Base-by-base conservation (phyloP, 31 red algal species). In the Porphyra umbilicalis region DNA sequence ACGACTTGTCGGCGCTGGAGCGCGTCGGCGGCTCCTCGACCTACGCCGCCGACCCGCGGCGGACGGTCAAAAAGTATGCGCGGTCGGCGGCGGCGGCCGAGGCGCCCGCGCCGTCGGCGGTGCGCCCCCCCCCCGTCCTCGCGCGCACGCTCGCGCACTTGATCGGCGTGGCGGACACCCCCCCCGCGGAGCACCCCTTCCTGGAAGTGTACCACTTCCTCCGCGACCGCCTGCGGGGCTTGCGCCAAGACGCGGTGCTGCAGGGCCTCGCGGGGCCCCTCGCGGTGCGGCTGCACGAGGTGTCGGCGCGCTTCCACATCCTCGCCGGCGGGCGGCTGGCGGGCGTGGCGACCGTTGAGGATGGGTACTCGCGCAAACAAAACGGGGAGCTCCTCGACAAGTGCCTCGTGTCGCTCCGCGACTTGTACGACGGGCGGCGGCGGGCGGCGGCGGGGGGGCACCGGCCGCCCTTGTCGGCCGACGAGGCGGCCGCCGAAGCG, bases 301-400 rank as follows among this genome's bases (percentile, higher is more conserved):
- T 92, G 44, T 87, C 87, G 39, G 96, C 91, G 37, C 90, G 96
- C 30, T 98, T 98, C 78, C 96, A 98, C 79, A 98, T 98, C 35
- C 36, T 93, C 36, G 92, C 86, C 33, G 96, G 90, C 37, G 83
- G 91, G 79, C 83, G 86, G 13, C 82, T 98, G 2, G 75, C 75
- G 74, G 96, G 84, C 42, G 57, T 71, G 25, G 57, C 57, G 57
- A 85, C 81, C 16, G 87, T 81, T 38, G 77, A 93, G 0, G 88
- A 78, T 9, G 39, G 82, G 29, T 98, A 93, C 80, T 98, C 96
- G 31, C 83, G 87, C 11, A 90, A 93, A 74, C 96, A 98, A 81
- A 98, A 98, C 83, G 77, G 78, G 39, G 96, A 98, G 84, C 96
- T 95, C 39, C 93, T 98, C 10, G 93, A 98, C 44, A 98, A 98